Evolutionary conservation across 495 filamentous ascomycete genomes (phyloP).

Genomic region (Letharia lupina): DNA sequence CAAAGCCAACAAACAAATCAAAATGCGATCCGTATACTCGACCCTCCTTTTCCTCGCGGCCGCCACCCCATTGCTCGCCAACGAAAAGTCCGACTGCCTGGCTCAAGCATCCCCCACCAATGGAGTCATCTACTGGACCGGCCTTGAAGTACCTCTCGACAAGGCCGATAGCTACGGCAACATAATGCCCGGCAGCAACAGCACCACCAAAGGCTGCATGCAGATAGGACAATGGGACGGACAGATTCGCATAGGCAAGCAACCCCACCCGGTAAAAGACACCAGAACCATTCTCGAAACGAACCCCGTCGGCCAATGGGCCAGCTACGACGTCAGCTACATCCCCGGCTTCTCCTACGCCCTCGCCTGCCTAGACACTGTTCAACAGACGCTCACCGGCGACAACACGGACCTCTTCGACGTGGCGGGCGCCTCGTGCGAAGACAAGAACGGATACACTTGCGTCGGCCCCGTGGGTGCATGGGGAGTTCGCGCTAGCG

Average conservation of each 20-base stretch:
- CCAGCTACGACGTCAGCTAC: constrained; percentile 5
- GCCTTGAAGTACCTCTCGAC: neutral
- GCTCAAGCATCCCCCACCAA: neutral
- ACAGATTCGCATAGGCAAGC: neutral
- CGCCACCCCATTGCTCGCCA: neutral
- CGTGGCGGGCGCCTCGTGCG: neutral
- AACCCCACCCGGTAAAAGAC: neutral
- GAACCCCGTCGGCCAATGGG: neutral
- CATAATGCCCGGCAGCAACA: constrained; percentile 1
- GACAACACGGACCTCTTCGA: neutral
- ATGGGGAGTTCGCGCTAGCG: neutral
- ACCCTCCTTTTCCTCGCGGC: neutral
- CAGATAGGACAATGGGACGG: neutral
- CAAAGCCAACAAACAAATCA: neutral
- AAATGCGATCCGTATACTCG: neutral
- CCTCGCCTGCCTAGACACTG: neutral
- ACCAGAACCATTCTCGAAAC: neutral
- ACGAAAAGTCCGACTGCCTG: neutral
- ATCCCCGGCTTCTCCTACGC: neutral
- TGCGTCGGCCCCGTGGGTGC: neutral
- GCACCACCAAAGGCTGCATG: constrained; percentile 4
- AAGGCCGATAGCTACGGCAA: neutral
- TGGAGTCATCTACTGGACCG: constrained; percentile 3
- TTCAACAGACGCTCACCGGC: neutral
- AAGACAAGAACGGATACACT: neutral